These are phyloP conservation scores for Rhipidocladum racemiflorum DNA, from an alignment of 176 grass and related monocot genomes.

Conservation along the genomic window DNA sequence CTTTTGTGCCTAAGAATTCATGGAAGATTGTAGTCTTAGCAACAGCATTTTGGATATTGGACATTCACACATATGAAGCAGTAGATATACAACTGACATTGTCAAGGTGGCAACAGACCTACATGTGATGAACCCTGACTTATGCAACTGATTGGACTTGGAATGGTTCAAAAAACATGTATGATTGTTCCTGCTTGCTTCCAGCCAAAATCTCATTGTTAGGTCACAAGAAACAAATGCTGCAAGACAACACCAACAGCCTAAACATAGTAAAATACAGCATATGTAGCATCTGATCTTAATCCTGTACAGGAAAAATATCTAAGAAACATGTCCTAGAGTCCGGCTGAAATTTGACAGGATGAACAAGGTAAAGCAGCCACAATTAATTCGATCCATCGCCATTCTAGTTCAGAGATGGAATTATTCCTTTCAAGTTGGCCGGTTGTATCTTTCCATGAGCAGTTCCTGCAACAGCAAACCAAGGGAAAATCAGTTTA, in stretches of 20 bases:
- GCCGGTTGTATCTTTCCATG: not conserved
- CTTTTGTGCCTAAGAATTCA: slow-evolving; percentile 16
- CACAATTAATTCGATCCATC: not conserved
- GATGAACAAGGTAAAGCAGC: slow-evolving; percentile 16
- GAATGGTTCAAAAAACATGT: not conserved
- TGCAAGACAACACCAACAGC: slow-evolving; percentile 4
- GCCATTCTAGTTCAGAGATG: not conserved
- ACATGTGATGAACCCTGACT: slow-evolving; percentile 17
- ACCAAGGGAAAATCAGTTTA: not conserved
- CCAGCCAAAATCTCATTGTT: not conserved
- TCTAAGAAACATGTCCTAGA: not conserved
- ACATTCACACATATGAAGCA: not conserved
- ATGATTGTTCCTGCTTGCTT: not conserved
- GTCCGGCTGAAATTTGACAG: not conserved
- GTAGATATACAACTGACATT: not conserved
- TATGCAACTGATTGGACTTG: not conserved
- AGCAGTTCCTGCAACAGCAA: slow-evolving; percentile 19
- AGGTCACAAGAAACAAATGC: slow-evolving; percentile 8
- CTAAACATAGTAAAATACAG: not conserved
- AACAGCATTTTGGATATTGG: not conserved
- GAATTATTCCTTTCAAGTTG: slow-evolving; percentile 22
- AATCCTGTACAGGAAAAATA: not conserved
- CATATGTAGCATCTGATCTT: not conserved
- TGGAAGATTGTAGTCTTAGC: slow-evolving; percentile 11
- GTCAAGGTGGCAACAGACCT: not conserved